Evolutionary conservation across 352 stramenopile species (phyloP), one percentile per base, ranked within the genome.

Genomic region (Phytophthora brassicae): DNA sequence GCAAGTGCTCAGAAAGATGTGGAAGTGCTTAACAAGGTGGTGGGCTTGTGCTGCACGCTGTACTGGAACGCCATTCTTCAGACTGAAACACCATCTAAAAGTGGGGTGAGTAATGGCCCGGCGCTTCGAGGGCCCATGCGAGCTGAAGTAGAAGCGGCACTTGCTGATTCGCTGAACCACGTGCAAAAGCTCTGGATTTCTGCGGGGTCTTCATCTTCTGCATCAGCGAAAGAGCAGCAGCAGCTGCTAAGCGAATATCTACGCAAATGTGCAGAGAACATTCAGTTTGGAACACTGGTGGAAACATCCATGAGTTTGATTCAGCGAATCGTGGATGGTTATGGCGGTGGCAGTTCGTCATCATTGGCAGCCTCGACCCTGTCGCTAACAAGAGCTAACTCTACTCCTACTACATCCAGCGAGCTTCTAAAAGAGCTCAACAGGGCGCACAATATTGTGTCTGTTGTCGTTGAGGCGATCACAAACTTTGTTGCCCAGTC

Each of bases 261-360:
- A 14, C 60, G 74, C n/a, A 89, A 90, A 35, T 92, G 84, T 56
- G 74, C 79, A 7, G 66, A 81, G 13, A 89, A 88, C 39, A 91
- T 94, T 44, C 75, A 84, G 41, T 60, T 54, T 31, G 68, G 79
- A 7, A 66, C 61, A 7, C 49, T 82, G 33, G 79, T 90, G 23
- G 77, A 91, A 52, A 87, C 78, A n/a, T 89, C 84, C 0, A 88
- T 92, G 78, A 81, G 69, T 52, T 74, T 95, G 33, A 81, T 95
- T 29, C 72, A 91, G 44, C 75, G 75, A 8, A 74, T 95, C 20
- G 78, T 79, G 7, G 76, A 89, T 51, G 83, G 78, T 6, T 73
- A 71, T 23, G 75, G 53, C 13, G 72, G 53, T 16, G 74, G 64
- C n/a, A 42, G 60, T 2, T 71, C 62, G 19, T 71, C 66, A 13